Base-by-base conservation (phyloP, 2,329 filamentous ascomycete species). In the Aspergillus glaucus region DNA sequence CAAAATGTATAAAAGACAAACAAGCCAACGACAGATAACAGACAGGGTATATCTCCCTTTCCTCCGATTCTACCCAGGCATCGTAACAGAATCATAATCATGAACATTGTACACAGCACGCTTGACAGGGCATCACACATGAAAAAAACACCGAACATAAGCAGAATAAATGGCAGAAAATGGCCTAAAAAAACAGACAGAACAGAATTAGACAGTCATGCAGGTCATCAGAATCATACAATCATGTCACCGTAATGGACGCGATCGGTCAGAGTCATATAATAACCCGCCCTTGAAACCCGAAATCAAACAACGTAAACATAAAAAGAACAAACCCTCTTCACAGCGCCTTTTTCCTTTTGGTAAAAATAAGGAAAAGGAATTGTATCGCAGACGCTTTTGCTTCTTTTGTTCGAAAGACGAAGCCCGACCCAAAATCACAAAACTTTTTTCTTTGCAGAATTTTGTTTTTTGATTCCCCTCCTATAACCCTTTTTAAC, bases 181-280 rank as follows among this genome's bases (percentile, higher is more conserved):
- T 48, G 26, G 5, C 9, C 4, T 22, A 6, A 30, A 57, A 43
- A 51, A 55, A 55, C 50, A 47, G 49, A 54, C 53, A 14, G 6
- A 10, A 17, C 40, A 34, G 4, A 36, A 34, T 8, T 17, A 44
- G 17, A 12, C 59, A 55, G 56, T 62, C 56, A 58, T 63, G 55
- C 54, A 60, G 60, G 61, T 64, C 62, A 62, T 64, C 60, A 62
- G 58, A 63, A 61, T 64, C 62, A 59, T 64, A 64, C 62, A 64
- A 61, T 63, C 62, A 60, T 64, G 59, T 60, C 59, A 56, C 56
- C 61, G 51, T 62, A 54, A 51, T 51, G 50, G 51, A 52, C 50
- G 46, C 42, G 48, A 50, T 47, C 46, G 43, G 30, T 47, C 48
- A 41, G 36, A 47, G 44, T 47, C 26, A 10, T 45, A 7, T 9